phyloP scores from a whole-genome alignment of 768 basidiomycete genomes.

The Aureoboletus auriporus region DNA sequence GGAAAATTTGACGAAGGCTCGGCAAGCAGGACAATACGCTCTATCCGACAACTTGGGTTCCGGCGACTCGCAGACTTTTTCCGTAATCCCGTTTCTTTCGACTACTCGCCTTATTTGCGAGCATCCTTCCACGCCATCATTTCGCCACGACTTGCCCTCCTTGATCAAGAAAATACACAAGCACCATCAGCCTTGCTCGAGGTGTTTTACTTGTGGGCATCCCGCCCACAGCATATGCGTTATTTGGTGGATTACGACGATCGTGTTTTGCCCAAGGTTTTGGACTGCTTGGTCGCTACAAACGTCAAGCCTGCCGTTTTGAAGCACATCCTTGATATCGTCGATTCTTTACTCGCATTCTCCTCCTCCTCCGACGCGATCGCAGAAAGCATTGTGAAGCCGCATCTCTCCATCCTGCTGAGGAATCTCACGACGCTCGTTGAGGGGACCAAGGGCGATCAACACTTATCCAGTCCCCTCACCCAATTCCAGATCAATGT shows the following conservation, averaged over 20 bases:
- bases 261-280: conserved; percentile 69
- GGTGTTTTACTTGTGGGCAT: conserved; percentile 76
- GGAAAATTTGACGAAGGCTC: conserved; percentile 28
- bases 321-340: conserved; percentile 77
- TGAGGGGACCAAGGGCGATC: conserved; percentile 51
- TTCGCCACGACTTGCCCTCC: conserved; percentile 69
- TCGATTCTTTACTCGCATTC: conserved; percentile 62
- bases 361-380: conserved; percentile 49
- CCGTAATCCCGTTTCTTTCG: conserved; percentile 64
- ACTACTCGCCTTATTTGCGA: conserved; percentile 69
- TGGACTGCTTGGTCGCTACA: conserved; percentile 73
- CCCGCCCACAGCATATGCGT: conserved; percentile 47
- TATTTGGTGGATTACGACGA: conserved; percentile 70
- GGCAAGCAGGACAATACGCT: conserved; percentile 45
- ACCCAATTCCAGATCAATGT: conserved; percentile 80
- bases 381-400: conserved; percentile 55
- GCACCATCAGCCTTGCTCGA: conserved; percentile 87
- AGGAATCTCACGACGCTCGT: conserved; percentile 67
- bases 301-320: conserved; percentile 88
- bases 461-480: conserved; percentile 54
- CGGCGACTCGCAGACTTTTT: conserved; percentile 89
- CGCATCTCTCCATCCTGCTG: conserved; percentile 68
- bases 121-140: conserved; percentile 69
- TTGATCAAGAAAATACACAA: conserved; percentile 88
- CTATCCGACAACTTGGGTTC: conserved; percentile 77